phyloP scores from a whole-genome alignment of 805 yeast species.

The Candida ficus region DNA sequence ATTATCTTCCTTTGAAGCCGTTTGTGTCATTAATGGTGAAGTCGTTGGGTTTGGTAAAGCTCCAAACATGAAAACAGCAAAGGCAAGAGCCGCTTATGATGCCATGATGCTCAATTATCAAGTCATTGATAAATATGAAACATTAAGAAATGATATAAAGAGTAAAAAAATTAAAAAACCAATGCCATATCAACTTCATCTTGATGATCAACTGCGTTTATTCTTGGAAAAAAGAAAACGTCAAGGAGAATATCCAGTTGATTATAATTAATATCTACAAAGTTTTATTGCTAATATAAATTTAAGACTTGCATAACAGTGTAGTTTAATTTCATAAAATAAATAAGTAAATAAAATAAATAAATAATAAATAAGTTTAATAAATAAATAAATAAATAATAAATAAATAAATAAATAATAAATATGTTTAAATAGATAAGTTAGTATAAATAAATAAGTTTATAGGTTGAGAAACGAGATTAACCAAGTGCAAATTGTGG shows the following conservation, averaged over 20 bases:
- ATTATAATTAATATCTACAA: no score
- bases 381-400: not conserved
- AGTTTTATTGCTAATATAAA: no score
- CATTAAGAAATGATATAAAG: conserved; percentile 1
- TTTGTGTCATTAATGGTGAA: conserved; percentile 59
- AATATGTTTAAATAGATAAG: conserved; percentile 4
- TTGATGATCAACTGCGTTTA: not conserved
- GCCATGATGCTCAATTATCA: conserved; percentile 53
- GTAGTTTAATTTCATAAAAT: not conserved
- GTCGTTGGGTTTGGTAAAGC: conserved; percentile 68
- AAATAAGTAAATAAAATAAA: not conserved
- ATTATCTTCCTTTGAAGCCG: conserved; percentile 39
- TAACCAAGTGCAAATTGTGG: conserved; percentile 26
- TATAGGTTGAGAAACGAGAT: not conserved
- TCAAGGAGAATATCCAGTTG: no score
- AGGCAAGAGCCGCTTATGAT: conserved; percentile 72
- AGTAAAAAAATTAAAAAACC: not conserved
- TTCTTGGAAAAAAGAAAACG: not conserved
- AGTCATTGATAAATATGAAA: conserved; percentile 41
- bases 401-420: not conserved
- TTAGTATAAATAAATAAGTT: conserved; percentile 13
- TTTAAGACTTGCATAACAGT: no score
- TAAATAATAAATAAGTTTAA: not conserved
- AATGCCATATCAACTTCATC: not conserved
- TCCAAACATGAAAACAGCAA: conserved; percentile 59